A percentile compares a stretch with the other conserved stretches of the same genome.
These are phyloP conservation scores for Leishmania tarentolae DNA, from an alignment of 208 protist species.

Conservation along the genomic window DNA sequence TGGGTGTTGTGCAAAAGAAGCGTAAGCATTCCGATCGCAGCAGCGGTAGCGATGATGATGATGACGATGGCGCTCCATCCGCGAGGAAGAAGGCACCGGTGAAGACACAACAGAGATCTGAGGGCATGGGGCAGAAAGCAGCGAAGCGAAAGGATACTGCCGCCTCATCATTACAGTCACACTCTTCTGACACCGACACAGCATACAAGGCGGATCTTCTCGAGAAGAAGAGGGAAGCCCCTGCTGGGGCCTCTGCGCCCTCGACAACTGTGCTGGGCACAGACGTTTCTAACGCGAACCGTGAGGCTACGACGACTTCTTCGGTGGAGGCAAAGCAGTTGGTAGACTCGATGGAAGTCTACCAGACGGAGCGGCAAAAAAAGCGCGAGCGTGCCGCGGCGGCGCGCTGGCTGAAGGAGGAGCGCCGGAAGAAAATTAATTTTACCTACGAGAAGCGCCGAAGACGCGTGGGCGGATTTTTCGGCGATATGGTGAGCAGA, in stretches of 20 bases:
- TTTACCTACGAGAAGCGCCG: conserved; percentile 87
- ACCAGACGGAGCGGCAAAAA: conserved; percentile 55
- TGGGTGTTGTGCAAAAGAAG: conserved; percentile 9
- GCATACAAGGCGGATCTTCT: background rate
- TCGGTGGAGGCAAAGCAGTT: background rate
- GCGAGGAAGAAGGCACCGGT: background rate
- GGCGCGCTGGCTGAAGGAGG: conserved; percentile 84
- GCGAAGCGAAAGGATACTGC: background rate
- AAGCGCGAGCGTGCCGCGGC: conserved; percentile 79
- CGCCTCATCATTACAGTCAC: background rate
- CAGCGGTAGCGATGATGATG: conserved; percentile 9
- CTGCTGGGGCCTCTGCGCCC: too few relatives aligned
- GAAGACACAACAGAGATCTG: background rate
- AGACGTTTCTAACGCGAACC: background rate
- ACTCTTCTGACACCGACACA: background rate
- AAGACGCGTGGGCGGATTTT: conserved; percentile 85
- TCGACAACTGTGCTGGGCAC: background rate
- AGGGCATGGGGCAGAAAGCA: background rate
- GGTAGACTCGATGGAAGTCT: conserved; percentile 44
- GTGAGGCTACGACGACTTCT: background rate
- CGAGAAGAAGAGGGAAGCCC: conserved; percentile 7
- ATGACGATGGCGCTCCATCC: background rate
- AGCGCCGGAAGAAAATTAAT: conserved; percentile 87
- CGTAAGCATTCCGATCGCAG: conserved; percentile 9
- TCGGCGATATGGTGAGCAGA: conserved; percentile 61